Conservation (phyloP, 1,284 basidiomycete species). For the Chalciporus piperatoides region DNA sequence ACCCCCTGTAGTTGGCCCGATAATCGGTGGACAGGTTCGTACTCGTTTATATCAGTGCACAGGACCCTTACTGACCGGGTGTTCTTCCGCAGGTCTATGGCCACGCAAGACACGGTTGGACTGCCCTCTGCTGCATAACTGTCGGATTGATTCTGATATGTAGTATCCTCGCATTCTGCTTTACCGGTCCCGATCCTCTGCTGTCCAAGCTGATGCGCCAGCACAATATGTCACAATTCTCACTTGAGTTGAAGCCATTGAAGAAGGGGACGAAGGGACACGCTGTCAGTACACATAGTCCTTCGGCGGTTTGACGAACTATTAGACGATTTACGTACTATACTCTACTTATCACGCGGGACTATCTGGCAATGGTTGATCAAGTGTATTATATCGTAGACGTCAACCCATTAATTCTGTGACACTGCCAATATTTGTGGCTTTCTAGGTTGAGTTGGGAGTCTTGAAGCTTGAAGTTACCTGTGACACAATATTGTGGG, state of each 20-base stretch:
- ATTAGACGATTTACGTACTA: constrained; percentile 4
- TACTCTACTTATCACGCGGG: constrained; percentile 1
- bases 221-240: constrained; percentile 11
- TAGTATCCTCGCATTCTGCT: constrained; percentile 40
- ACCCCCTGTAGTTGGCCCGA: constrained; percentile 52
- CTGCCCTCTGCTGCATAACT: constrained; percentile 47
- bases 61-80: constrained; percentile 1
- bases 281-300: not conserved
- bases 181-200: constrained; percentile 48
- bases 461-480: too few species aligned
- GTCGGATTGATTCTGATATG: constrained; percentile 41
- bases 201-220: constrained; percentile 26
- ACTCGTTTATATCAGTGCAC: not conserved
- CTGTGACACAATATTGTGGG: too few species aligned
- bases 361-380: constrained; percentile 8
- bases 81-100: constrained; percentile 50
- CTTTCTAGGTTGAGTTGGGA: too few species aligned
- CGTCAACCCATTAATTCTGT: too few species aligned
- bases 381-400: constrained; percentile 9
- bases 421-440: too few species aligned
- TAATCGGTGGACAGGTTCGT: constrained; percentile 62
- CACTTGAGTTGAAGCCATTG: constrained; percentile 12
- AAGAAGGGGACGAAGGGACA: constrained; percentile 9
- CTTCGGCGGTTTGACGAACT: constrained; percentile 5
- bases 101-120: constrained; percentile 52